Evolutionary conservation across 257 asterid species (phyloP).

Genomic region (Nicotiana otophora): DNA sequence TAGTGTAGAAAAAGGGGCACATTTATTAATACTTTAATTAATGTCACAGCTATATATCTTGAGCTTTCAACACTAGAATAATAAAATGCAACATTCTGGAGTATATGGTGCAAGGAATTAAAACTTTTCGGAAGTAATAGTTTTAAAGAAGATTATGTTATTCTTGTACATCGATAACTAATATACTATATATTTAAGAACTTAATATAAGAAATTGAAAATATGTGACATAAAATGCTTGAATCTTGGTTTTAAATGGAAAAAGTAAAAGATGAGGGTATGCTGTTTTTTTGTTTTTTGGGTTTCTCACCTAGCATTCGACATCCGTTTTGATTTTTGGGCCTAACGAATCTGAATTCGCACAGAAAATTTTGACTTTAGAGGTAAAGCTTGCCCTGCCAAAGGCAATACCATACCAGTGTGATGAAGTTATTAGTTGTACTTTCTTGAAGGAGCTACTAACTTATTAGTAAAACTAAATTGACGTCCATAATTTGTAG

Average conservation of each 20-base stretch:
- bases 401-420: too few relatives aligned
- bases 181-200: neutral
- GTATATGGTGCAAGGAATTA: neutral
- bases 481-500: neutral
- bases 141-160: neutral
- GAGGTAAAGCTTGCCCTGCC: too few relatives aligned
- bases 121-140: neutral
- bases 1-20: neutral
- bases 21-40: neutral
- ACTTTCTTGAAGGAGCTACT: neutral
- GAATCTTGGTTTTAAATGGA: neutral
- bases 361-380: too few relatives aligned
- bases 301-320: too few relatives aligned
- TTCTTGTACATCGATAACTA: neutral
- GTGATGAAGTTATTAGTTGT: neutral
- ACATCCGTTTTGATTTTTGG: too few relatives aligned
- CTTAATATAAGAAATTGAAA: neutral
- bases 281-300: too few relatives aligned
- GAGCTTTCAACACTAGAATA: neutral
- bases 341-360: too few relatives aligned
- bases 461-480: neutral
- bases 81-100: neutral
- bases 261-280: neutral
- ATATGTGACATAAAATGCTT: neutral
- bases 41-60: neutral